Conservation (phyloP, 2,329 filamentous ascomycete genomes). For the Sodiomyces alkalinus region DNA sequence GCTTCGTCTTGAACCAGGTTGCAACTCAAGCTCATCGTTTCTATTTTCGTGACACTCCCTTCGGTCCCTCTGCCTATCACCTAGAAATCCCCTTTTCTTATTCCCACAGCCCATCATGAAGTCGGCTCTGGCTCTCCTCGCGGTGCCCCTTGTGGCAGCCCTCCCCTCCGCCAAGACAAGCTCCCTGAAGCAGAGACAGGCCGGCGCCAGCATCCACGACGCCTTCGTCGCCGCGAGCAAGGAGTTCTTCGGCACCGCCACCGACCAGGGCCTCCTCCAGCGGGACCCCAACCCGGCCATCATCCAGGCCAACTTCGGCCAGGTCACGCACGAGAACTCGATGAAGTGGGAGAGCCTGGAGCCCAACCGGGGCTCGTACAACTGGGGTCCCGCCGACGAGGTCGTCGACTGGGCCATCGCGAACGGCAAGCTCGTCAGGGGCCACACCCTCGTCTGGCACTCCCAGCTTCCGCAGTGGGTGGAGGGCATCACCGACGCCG, state of each 20-base stretch:
- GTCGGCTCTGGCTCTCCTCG: no score
- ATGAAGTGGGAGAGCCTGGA: conserved; percentile 54
- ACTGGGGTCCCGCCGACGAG: conserved; percentile 38
- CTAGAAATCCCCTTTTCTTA: no score
- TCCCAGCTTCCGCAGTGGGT: conserved; percentile 45
- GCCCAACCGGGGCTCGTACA: conserved; percentile 33
- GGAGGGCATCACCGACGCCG: conserved; percentile 32
- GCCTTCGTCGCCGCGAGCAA: conserved; percentile 48
- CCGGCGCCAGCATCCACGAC: conserved; percentile 31
- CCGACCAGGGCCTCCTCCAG: conserved; percentile 37
- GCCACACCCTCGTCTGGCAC: conserved; percentile 54
- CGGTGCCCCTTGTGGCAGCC: no score
- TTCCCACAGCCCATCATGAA: no score
- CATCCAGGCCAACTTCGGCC: conserved; percentile 46
- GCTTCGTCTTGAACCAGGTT: no score
- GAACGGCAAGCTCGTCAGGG: conserved; percentile 44
- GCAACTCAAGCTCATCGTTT: no score
- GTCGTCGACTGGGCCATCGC: conserved; percentile 39
- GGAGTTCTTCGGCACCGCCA: conserved; percentile 45
- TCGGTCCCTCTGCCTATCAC: no score
- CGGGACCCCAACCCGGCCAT: conserved; percentile 34
- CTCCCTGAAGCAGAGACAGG: conserved; percentile 32
- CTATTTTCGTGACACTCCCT: no score
- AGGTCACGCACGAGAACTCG: conserved; percentile 52
- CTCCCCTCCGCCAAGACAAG: no score